phyloP scores from a whole-genome alignment of 1,284 basidiomycete species.

The Ceratobasidium sp. region DNA sequence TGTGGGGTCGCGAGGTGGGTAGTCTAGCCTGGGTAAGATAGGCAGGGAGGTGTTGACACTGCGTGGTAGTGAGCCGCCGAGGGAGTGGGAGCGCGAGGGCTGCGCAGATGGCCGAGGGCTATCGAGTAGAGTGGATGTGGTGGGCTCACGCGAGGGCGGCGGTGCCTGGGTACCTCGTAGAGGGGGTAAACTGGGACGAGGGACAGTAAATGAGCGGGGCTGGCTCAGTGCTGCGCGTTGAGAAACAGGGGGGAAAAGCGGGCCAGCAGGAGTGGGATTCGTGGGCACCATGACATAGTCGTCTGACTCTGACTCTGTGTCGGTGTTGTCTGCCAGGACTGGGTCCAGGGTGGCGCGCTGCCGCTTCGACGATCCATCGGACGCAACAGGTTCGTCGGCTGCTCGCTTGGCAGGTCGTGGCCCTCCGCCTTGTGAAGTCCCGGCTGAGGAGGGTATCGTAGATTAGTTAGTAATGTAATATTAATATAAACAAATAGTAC shows the following conservation, averaged over 20 bases:
- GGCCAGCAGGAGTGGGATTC: background rate
- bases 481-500: background rate
- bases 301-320: background rate
- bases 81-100: background rate
- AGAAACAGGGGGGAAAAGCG: background rate
- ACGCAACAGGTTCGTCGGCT: background rate
- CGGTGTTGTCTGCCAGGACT: background rate
- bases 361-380: background rate
- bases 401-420: background rate
- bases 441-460: background rate
- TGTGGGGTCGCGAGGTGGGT: background rate
- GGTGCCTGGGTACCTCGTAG: background rate
- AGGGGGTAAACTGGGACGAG: background rate
- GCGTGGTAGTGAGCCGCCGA: background rate
- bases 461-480: background rate
- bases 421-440: background rate
- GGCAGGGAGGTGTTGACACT: background rate
- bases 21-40: background rate
- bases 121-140: background rate
- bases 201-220: background rate
- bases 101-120: background rate
- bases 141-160: background rate
- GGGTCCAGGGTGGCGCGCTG: background rate
- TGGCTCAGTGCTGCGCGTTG: background rate
- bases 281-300: background rate